Percentiles rank a stretch among this genome's conserved stretches.
Evolutionary conservation across 345 rosid species (phyloP).

Genomic region (Clausena lansium): DNA sequence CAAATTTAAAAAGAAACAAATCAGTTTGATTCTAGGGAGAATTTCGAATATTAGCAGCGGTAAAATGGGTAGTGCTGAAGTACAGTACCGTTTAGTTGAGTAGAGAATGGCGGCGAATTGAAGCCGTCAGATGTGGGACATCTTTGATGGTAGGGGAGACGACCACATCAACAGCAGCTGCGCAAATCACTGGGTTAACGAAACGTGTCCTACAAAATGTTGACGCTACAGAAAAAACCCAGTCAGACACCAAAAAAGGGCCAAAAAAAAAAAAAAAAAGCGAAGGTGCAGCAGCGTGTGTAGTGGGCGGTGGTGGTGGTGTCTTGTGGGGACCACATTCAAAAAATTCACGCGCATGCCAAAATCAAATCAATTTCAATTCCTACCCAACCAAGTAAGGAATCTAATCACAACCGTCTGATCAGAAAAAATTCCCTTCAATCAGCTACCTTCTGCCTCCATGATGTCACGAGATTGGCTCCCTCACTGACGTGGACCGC

Average conservation of each 20-base stretch:
- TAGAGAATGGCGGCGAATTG: conserved; percentile 21
- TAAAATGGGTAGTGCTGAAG: too few relatives aligned
- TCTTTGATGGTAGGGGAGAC: background rate
- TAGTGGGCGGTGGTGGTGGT: conserved; percentile 27
- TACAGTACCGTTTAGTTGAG: background rate
- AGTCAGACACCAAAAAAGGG: background rate
- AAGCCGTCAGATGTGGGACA: conserved; percentile 33
- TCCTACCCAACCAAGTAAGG: conserved; percentile 26
- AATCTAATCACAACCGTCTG: conserved; percentile 34
- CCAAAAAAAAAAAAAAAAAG: background rate
- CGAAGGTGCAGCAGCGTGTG: background rate
- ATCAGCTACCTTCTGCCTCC: background rate
- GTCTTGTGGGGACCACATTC: conserved; percentile 16
- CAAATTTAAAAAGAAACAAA: too few relatives aligned
- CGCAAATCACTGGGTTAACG: background rate
- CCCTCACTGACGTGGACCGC: conserved; percentile 37
- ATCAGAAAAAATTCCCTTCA: background rate
- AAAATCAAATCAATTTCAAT: conserved; percentile 14
- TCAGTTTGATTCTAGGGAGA: too few relatives aligned
- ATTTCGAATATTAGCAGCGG: too few relatives aligned
- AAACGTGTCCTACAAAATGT: conserved; percentile 11
- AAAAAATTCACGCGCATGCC: conserved; percentile 25
- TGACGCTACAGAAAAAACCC: background rate
- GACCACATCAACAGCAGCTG: background rate
- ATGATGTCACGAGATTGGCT: conserved; percentile 29